Evolutionary conservation across 2,329 filamentous ascomycete species (phyloP), one percentile per base, ranked within the genome.

Genomic region (Sarocladiaceae sp.): DNA sequence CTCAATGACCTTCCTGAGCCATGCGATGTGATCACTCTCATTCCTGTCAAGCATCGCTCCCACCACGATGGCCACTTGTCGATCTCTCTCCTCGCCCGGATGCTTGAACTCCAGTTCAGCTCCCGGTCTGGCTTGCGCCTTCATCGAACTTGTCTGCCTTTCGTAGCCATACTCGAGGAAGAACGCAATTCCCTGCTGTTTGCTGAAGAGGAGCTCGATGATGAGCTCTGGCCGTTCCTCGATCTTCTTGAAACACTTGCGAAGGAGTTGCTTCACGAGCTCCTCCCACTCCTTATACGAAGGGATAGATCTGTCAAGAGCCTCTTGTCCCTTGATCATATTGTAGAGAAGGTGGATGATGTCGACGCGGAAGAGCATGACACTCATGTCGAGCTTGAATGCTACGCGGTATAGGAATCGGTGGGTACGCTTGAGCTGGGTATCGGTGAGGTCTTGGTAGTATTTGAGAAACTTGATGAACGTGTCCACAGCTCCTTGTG

Each of bases 201-300:
- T 98, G 62, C 87, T 95, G 64, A 98, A 98, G 12, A 98, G 72
- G 74, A 98, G 80, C 64, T 98, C 93, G 1, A 94, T 83, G 41
- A 95, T 76, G 32, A 96, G 70, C 50, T 91, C 87, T 1, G 89
- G 89, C 33, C 89, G 78, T 53, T 95, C 82, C 49, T 93, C 78
- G 2, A 97, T 74, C 65, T 93, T 95, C 57, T 85, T 89, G 45
- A 88, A 75, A 51, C 91, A 84, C 56, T 83, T 84, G 53, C 83
- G 82, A 51, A 96, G 76, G 31, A 97, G 75, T 55, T 96, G 90
- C 60, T 83, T 85, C 4, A 88, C 78, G 27, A 98, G 73, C 55
- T 95, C 88, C 57, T 95, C 85, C 88, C 91, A 97, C 54, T 98
- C 93, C 54, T 81, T 85, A 66, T 78, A 95, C n/a, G 74, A 61